phyloP scores from a whole-genome alignment of 257 asterid genomes.

The Solanum sejunctum region DNA sequence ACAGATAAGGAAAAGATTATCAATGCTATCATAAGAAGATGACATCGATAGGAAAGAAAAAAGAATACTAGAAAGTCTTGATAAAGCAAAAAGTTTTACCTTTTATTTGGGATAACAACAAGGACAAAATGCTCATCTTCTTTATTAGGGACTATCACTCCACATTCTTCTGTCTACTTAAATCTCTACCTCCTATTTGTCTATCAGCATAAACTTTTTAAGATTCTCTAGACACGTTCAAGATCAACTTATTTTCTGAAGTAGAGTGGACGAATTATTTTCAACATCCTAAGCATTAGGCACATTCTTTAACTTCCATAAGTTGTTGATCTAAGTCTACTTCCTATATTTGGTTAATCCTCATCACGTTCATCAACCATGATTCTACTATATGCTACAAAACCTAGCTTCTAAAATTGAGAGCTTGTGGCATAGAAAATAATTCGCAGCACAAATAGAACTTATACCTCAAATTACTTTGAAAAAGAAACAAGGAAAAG shows the following conservation, averaged over 20 bases:
- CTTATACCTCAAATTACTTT: background rate
- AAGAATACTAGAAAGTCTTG: background rate
- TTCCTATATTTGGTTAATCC: background rate
- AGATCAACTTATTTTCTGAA: background rate
- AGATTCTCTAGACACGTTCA: background rate
- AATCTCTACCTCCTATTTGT: background rate
- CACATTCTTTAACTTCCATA: background rate
- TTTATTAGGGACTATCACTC: background rate
- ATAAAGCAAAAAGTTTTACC: background rate
- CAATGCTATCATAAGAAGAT: background rate
- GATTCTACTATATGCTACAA: background rate
- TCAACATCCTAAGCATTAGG: background rate
- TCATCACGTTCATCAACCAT: background rate
- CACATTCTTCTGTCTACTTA: background rate
- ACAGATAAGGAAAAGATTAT: background rate
- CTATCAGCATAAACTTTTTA: background rate
- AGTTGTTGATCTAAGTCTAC: background rate
- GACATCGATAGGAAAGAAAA: background rate
- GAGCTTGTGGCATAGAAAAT: background rate
- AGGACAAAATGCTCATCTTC: background rate
- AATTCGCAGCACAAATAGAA: background rate
- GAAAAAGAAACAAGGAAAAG: background rate
- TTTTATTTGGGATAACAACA: background rate
- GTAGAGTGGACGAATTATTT: background rate
- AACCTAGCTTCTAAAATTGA: background rate